Evolutionary conservation across 805 yeast genomes (phyloP).

Genomic region (Candida cerambycidarum): DNA sequence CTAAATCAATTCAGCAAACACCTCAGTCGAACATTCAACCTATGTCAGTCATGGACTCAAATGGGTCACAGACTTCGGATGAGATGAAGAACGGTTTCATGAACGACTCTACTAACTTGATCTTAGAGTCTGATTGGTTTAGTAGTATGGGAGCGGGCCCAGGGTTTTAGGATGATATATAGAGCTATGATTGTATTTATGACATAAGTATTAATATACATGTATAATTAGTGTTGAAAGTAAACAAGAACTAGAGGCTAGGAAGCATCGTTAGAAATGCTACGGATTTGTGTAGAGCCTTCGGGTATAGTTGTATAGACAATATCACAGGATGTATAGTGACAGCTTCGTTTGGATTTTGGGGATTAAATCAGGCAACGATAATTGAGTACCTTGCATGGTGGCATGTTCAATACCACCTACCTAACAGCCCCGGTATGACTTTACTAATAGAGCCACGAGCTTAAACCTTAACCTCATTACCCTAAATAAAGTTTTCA

Average conservation of each 20-base stretch:
- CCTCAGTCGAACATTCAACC: neutral
- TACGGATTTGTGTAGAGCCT: too few relatives aligned
- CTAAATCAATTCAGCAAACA: neutral
- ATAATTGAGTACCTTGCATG: too few relatives aligned
- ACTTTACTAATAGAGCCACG: too few relatives aligned
- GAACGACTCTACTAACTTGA: slow-evolving; percentile 11
- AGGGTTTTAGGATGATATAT: slow-evolving; percentile 20
- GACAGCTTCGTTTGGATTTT: too few relatives aligned
- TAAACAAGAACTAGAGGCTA: too few relatives aligned
- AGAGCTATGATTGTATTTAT: neutral
- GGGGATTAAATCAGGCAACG: too few relatives aligned
- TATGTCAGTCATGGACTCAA: neutral
- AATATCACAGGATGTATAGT: too few relatives aligned
- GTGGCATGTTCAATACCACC: too few relatives aligned
- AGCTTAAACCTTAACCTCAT: too few relatives aligned
- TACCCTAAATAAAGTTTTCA: neutral
- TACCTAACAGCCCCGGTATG: too few relatives aligned
- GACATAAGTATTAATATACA: neutral
- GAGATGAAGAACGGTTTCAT: slow-evolving; percentile 11
- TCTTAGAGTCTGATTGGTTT: slow-evolving; percentile 29
- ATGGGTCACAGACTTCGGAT: slow-evolving; percentile 7
- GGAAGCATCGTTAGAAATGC: too few relatives aligned
- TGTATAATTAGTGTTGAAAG: neutral
- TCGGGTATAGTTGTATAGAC: too few relatives aligned
- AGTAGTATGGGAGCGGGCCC: slow-evolving; percentile 34